Evolutionary conservation across 176 grass and related monocot genomes (phyloP).

Genomic region (Triticum monococcum): DNA sequence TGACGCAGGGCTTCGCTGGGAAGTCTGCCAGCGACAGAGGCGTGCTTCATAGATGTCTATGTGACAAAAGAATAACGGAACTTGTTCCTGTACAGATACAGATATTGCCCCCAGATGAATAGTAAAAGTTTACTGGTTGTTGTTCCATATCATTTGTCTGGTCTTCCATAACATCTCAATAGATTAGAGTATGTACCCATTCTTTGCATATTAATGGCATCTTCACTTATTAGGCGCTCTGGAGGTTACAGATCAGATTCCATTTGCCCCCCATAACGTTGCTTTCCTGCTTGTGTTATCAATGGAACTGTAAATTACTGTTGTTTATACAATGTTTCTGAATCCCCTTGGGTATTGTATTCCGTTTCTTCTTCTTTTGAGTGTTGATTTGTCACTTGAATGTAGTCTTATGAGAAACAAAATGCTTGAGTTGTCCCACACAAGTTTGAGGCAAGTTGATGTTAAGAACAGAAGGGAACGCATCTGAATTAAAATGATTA

Average conservation of each 20-base stretch:
- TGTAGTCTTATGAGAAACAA: not conserved
- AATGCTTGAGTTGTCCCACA: not conserved
- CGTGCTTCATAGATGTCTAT: slow-evolving; percentile 27
- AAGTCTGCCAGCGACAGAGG: slow-evolving; percentile 35
- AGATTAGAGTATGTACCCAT: slow-evolving; percentile 33
- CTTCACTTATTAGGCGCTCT: not conserved
- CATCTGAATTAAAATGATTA: not conserved
- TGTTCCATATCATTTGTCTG: slow-evolving; percentile 26
- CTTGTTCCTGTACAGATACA: slow-evolving; percentile 79
- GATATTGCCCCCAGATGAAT: slow-evolving; percentile 44
- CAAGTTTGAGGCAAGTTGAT: not conserved
- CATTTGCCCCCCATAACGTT: not conserved
- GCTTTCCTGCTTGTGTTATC: slow-evolving; percentile 5
- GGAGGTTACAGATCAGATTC: slow-evolving; percentile 22
- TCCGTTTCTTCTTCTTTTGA: not conserved
- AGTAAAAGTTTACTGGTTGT: slow-evolving; percentile 33
- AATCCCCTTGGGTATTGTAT: not conserved
- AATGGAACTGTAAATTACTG: slow-evolving; percentile 25
- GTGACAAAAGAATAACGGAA: slow-evolving; percentile 67
- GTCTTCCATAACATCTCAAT: slow-evolving; percentile 26
- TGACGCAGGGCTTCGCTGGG: slow-evolving; percentile 30
- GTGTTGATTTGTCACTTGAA: not conserved
- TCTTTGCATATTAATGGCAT: slow-evolving; percentile 24
- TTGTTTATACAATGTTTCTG: not conserved
- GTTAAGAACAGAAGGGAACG: not conserved